Conservation (phyloP, 495 filamentous ascomycete species). For the Trichocladium uniseriatum region DNA sequence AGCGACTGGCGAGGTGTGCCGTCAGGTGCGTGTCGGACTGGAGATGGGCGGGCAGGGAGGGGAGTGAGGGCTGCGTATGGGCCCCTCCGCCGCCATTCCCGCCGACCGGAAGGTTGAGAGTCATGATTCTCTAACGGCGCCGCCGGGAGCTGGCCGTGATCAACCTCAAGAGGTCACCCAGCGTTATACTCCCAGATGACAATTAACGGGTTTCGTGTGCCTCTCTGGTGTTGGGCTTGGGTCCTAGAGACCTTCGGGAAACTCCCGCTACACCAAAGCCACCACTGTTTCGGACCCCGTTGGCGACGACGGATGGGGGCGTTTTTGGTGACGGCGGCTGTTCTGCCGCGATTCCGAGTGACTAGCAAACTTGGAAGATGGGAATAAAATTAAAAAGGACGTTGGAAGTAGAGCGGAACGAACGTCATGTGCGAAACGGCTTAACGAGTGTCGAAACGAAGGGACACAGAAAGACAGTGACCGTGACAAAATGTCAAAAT, state of each 20-base stretch:
- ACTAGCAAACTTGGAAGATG: too few species aligned
- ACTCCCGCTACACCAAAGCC: not conserved
- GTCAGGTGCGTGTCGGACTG: conserved; percentile 96
- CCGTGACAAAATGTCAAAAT: conserved; percentile 10
- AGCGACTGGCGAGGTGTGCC: conserved; percentile 89
- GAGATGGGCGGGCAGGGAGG: conserved; percentile 77
- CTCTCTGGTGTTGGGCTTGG: not conserved
- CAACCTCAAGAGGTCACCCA: not conserved
- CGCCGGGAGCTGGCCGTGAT: conserved; percentile 16
- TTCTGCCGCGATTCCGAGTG: too few species aligned
- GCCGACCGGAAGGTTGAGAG: conserved; percentile 36
- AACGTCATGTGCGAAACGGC: conserved; percentile 25
- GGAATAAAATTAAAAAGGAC: conserved; percentile 1
- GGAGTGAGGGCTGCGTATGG: conserved; percentile 83
- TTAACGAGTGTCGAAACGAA: conserved; percentile 25
- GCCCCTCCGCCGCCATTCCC: conserved; percentile 48
- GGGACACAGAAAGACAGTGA: too few species aligned
- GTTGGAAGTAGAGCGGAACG: conserved; percentile 18
- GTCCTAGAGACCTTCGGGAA: not conserved
- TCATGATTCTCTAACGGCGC: conserved; percentile 28
- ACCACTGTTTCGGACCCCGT: not conserved
- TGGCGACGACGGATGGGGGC: not conserved
- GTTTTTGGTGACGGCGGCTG: too few species aligned
- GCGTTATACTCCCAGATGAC: not conserved
- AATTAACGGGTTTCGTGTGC: not conserved